Conservation (phyloP, 179 eudicot genomes). For the Corrigiola litoralis region DNA sequence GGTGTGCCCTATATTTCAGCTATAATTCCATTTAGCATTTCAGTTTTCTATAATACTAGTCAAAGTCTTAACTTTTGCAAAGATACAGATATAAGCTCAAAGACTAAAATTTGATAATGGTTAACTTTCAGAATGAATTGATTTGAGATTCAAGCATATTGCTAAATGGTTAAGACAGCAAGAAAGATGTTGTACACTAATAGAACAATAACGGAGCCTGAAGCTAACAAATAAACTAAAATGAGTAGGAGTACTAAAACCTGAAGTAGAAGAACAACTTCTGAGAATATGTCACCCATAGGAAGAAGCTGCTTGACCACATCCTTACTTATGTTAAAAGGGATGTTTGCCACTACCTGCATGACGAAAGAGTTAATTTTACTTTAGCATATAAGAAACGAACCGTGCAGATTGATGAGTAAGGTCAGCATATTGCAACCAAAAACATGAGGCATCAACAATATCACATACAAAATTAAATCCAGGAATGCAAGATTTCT, state of each 20-base stretch:
- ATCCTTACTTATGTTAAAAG: conserved; percentile 94
- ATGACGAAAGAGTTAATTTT: not conserved
- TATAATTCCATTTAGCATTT: no score
- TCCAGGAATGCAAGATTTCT: not conserved
- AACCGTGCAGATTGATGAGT: no score
- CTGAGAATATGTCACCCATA: conserved; percentile 92
- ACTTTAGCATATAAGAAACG: not conserved
- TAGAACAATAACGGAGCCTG: conserved; percentile 30
- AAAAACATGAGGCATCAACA: not conserved
- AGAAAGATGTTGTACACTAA: not conserved
- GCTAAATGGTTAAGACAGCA: not conserved
- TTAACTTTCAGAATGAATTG: no score
- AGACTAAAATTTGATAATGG: no score
- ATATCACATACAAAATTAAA: not conserved
- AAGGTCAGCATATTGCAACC: no score
- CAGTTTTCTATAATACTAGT: no score
- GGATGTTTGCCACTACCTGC: conserved; percentile 89
- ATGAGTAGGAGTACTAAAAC: conserved; percentile 22
- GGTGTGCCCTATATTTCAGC: no score
- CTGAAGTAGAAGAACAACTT: conserved; percentile 93
- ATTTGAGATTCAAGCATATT: not conserved
- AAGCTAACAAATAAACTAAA: conserved; percentile 16
- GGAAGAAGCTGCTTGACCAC: conserved; percentile 90
- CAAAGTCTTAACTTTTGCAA: no score
- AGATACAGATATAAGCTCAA: no score